Base-by-base conservation (phyloP, 148 eudicot species). In the Rhododendron williamsianum region DNA sequence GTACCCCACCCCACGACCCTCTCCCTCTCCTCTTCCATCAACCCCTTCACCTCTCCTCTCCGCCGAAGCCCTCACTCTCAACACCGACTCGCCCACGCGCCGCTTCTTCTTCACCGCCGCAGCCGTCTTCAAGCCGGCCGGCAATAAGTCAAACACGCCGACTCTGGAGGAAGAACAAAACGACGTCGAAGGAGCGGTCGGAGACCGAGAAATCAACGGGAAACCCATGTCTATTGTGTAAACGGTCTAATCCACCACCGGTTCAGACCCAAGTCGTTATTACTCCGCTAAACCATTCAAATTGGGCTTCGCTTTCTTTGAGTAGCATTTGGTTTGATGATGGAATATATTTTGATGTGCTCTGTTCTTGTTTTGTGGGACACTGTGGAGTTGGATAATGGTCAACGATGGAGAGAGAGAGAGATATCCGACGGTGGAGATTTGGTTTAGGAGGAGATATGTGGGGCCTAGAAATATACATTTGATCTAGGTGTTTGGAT, bases 161-260 rank as follows among this genome's bases (percentile, higher is more conserved):
- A 87, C 92, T 83, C 84, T 86, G 49, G 86, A 73, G 16, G 71
- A 56, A 46, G 49, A 54, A 54, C 65, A 74, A 77, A 91, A 92
- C 89, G 92, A 90, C 82, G 93, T 91, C 86, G 92, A 87, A 51
- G 93, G 86, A 3, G 92, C 86, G 78, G 88, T 91, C 82, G 94
- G 90, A 67, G 93, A 89, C 81, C 93, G 87, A 11, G 89, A 87
- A 48, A 90, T 43, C 74, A 96, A 78, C 85, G 95, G 92, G 18
- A 94, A 49, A 87, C 92, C 94, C 98, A 96, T 96, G 15, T 15
- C 6, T 4, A 9, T 21, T 63, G 27, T 60, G 23, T 21, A 19
- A 41, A 27, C 25, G 21, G 43, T 9, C 13, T 25, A 41, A 60
- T 56, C 80, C 51, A 23, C 9, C 3, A 38, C 12, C 11, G 60